phyloP scores from a whole-genome alignment of 768 basidiomycete genomes.

The Crepidotus variabilis region DNA sequence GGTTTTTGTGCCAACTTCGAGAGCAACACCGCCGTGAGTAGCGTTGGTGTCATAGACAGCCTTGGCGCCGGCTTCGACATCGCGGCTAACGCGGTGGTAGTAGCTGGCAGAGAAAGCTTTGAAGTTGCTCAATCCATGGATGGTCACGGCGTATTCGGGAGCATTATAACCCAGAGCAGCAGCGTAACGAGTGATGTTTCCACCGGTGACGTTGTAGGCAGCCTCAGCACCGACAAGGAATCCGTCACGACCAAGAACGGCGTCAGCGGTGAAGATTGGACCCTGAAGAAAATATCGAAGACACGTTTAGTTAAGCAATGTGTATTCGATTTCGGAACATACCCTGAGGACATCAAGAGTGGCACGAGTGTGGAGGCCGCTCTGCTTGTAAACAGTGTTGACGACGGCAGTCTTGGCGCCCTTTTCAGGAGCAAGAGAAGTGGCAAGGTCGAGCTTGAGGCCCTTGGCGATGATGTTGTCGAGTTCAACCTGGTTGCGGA shows the following conservation, averaged over 20 bases:
- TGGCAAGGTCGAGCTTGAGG: slow-evolving; percentile 89
- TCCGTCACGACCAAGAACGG: slow-evolving; percentile 93
- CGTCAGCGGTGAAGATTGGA: slow-evolving; percentile 94
- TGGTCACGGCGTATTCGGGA: slow-evolving; percentile 90
- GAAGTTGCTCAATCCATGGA: slow-evolving; percentile 94
- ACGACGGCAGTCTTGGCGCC: slow-evolving; percentile 80
- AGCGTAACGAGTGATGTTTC: slow-evolving; percentile 88
- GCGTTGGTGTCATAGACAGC: slow-evolving; percentile 95
- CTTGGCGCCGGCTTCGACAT: slow-evolving; percentile 95
- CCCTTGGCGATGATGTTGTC: slow-evolving; percentile 98
- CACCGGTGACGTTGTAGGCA: slow-evolving; percentile 94
- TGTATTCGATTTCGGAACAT: slow-evolving; percentile 15
- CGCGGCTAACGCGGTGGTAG: slow-evolving; percentile 92
- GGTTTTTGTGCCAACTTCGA: slow-evolving; percentile 95
- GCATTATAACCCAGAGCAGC: slow-evolving; percentile 93
- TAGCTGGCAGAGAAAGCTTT: slow-evolving; percentile 93
- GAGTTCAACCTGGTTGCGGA: slow-evolving; percentile 89
- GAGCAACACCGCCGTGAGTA: slow-evolving; percentile 77
- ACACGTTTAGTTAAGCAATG: background rate
- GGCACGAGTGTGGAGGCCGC: slow-evolving; percentile 89
- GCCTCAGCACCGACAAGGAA: slow-evolving; percentile 97
- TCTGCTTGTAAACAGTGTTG: slow-evolving; percentile 91
- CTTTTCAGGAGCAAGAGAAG: slow-evolving; percentile 84
- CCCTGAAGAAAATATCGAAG: slow-evolving; percentile 48
- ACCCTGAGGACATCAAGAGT: slow-evolving; percentile 94